Conservation (phyloP, 768 basidiomycete species). For the Psilocybe cubensis region DNA sequence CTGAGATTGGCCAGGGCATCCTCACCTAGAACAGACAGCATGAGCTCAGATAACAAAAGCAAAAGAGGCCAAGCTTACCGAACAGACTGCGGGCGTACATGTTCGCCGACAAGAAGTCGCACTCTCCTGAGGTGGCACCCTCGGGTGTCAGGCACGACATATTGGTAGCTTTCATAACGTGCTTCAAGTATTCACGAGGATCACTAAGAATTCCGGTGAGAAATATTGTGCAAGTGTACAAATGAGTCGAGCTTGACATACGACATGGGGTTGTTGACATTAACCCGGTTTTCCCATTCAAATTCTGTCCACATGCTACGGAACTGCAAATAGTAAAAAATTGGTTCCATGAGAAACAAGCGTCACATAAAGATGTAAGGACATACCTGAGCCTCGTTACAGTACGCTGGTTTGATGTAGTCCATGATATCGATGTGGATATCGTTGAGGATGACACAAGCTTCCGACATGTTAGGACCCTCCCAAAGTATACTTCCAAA, state of each 20-base stretch:
- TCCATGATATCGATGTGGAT: constrained; percentile 99
- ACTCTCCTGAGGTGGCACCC: constrained; percentile 93
- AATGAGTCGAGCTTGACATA: constrained; percentile 42
- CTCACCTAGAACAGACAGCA: constrained; percentile 62
- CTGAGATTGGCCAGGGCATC: constrained; percentile 95
- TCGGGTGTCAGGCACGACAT: constrained; percentile 98
- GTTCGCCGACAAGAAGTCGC: constrained; percentile 96
- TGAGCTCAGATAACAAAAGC: not conserved
- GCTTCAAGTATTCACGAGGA: constrained; percentile 86
- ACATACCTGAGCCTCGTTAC: constrained; percentile 88
- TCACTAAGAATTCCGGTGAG: constrained; percentile 58
- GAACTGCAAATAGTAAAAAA: constrained; percentile 56
- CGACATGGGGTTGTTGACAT: constrained; percentile 84
- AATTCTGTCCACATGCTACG: constrained; percentile 99
- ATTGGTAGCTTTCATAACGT: constrained; percentile 96
- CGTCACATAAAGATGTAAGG: constrained; percentile 12
- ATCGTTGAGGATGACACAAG: constrained; percentile 93
- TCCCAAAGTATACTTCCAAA: constrained; percentile 99
- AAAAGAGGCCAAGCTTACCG: constrained; percentile 52
- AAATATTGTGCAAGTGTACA: not conserved
- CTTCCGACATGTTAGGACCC: constrained; percentile 83
- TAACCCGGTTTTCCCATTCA: constrained; percentile 99
- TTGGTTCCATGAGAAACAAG: not conserved
- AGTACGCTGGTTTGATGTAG: constrained; percentile 95
- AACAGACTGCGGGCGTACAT: constrained; percentile 96